Evolutionary conservation across 495 filamentous ascomycete species (phyloP).

Genomic region (Tuber aestivum): DNA sequence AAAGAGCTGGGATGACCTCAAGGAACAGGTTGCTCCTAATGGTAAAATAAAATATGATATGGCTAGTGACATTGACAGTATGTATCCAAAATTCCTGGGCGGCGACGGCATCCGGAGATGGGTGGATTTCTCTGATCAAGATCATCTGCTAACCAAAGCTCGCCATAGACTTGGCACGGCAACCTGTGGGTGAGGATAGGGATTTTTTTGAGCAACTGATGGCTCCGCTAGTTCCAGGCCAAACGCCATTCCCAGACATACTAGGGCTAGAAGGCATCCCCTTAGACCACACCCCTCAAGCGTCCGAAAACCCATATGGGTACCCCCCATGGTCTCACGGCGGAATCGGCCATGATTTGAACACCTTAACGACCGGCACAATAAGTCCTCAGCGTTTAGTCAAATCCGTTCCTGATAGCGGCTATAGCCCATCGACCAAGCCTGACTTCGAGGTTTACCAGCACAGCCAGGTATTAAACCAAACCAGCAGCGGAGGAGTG

Average conservation of each 20-base stretch:
- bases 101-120: not conserved
- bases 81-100: not conserved
- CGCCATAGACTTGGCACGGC: not conserved
- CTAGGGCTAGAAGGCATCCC: not conserved
- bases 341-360: not conserved
- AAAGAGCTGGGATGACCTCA: not conserved
- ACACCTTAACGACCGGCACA: not conserved
- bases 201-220: not conserved
- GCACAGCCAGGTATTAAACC: not conserved
- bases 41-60: not conserved
- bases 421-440: not conserved
- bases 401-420: not conserved
- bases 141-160: not conserved
- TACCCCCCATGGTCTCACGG: rapidly evolving
- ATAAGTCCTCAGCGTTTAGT: not conserved
- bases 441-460: not conserved
- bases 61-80: not conserved
- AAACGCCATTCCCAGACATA: no score
- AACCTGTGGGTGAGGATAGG: not conserved
- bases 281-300: not conserved
- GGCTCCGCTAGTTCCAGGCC: no score
- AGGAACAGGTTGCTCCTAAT: not conserved
- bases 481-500: not conserved
- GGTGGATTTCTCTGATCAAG: not conserved
- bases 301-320: not conserved